These are phyloP conservation scores for Capillidium rhysosporum DNA, from an alignment of 371 early-diverging fungal genomes.

Conservation along the genomic window DNA sequence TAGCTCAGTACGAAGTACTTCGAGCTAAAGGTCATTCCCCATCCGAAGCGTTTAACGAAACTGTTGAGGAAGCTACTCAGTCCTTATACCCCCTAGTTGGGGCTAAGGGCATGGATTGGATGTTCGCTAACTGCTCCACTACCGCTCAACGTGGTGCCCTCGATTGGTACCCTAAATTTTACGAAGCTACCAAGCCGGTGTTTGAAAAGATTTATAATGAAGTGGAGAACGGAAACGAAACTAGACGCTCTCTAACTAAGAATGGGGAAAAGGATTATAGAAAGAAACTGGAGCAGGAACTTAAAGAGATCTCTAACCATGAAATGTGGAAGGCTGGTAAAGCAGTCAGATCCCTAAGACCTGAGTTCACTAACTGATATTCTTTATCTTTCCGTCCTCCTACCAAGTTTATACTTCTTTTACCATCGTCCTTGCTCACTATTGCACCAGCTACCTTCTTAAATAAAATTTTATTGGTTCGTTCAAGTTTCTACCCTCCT, in stretches of 20 bases:
- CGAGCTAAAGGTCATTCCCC: constrained; percentile 89
- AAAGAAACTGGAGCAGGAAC: constrained; percentile 72
- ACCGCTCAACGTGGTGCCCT: constrained; percentile 91
- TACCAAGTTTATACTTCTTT: too few species aligned
- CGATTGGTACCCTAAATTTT: constrained; percentile 93
- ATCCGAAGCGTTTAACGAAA: constrained; percentile 97
- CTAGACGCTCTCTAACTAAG: constrained; percentile 67
- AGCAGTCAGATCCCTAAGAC: constrained; percentile 72
- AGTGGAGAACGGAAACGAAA: constrained; percentile 78
- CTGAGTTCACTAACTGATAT: too few species aligned
- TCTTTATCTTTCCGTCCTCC: too few species aligned
- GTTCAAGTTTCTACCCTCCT: too few species aligned
- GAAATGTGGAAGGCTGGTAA: constrained; percentile 78
- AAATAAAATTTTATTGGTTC: too few species aligned
- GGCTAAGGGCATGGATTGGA: constrained; percentile 95
- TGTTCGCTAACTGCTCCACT: constrained; percentile 89
- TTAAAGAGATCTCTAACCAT: constrained; percentile 54
- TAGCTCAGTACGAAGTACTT: constrained; percentile 92
- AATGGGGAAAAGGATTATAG: constrained; percentile 84
- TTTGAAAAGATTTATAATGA: constrained; percentile 76
- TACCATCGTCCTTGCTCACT: too few species aligned
- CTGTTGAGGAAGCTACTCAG: constrained; percentile 97
- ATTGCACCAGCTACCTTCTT: too few species aligned
- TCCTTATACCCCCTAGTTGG: constrained; percentile 92
- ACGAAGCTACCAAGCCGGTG: constrained; percentile 81